Evolutionary conservation across 495 filamentous ascomycete genomes (phyloP).

Genomic region (Penicillium coprophilum): DNA sequence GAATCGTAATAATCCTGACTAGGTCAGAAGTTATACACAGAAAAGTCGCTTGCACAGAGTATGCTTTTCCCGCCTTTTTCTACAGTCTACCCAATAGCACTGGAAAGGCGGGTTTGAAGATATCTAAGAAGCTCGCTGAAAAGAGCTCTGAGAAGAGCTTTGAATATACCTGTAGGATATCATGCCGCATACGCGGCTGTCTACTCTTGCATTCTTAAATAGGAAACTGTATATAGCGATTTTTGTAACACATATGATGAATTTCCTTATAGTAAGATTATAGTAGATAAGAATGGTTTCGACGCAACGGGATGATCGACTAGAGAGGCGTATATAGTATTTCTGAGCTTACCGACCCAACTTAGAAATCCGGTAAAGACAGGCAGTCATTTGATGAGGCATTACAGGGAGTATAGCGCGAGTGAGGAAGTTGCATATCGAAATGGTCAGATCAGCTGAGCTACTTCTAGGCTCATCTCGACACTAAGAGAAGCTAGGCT

Average conservation of each 20-base stretch:
- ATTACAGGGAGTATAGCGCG: constrained; percentile 1
- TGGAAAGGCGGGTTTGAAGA: too few species aligned
- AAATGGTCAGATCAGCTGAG: constrained; percentile 11
- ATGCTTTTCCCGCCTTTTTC: too few species aligned
- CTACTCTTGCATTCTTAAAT: too few species aligned
- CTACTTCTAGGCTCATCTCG: constrained; percentile 5
- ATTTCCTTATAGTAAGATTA: constrained; percentile 37
- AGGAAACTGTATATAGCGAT: too few species aligned
- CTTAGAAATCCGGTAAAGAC: constrained; percentile 4
- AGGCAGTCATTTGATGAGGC: constrained; percentile 5
- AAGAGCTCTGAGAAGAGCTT: too few species aligned
- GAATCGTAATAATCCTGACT: constrained; percentile 8
- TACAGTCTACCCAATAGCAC: too few species aligned
- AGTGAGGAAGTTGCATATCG: constrained; percentile 13
- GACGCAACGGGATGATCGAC: constrained; percentile 33
- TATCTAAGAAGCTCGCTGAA: too few species aligned
- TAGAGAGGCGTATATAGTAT: constrained; percentile 35
- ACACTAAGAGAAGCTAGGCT: constrained; percentile 6
- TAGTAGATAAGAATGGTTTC: constrained; percentile 30
- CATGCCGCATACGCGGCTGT: too few species aligned
- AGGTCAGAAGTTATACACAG: too few species aligned
- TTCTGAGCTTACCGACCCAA: constrained; percentile 14
- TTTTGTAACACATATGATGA: constrained; percentile 32
- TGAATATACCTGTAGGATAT: too few species aligned
- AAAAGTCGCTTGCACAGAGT: too few species aligned